These are phyloP conservation scores for Colletotrichum phormii DNA, from an alignment of 2,329 filamentous ascomycete species.

Conservation along the genomic window DNA sequence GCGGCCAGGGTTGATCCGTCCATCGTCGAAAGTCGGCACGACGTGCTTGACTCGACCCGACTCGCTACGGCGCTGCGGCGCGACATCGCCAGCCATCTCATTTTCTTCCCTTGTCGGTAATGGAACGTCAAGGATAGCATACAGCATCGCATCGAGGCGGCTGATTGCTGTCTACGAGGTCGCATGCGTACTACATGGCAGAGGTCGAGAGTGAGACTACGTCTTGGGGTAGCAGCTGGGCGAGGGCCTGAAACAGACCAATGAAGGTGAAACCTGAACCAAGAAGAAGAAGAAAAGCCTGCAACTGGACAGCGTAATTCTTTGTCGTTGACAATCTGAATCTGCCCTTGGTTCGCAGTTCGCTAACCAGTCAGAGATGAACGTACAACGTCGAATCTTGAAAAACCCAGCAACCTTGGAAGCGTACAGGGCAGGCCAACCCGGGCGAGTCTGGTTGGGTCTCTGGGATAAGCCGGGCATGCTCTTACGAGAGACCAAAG, in stretches of 20 bases:
- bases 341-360: neutral
- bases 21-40: neutral
- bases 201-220: conserved; percentile 10
- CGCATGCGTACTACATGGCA: conserved; percentile 25
- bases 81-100: conserved; percentile 1
- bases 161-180: conserved; percentile 18
- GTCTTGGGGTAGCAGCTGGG: conserved; percentile 15
- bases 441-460: neutral
- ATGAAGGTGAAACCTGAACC: conserved; percentile 28
- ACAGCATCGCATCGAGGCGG: conserved; percentile 23
- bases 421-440: conserved; percentile 4
- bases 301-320: conserved; percentile 7
- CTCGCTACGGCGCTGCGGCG: conserved; percentile 4
- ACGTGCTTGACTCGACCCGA: conserved; percentile 3
- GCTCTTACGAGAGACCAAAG: conserved; percentile 19
- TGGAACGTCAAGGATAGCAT: conserved; percentile 24
- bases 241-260: conserved; percentile 32
- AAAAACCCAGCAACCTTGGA: conserved; percentile 10
- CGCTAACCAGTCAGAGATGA: neutral
- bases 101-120: conserved; percentile 8
- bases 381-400: conserved; percentile 12
- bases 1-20: conserved; percentile 9
- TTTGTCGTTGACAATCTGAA: conserved; percentile 4
- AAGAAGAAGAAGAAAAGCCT: conserved; percentile 1
- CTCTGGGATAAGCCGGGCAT: conserved; percentile 11